Evolutionary conservation across 2,329 filamentous ascomycete species (phyloP), one percentile per base, ranked within the genome.

Genomic region (Beauveria medogensis): DNA sequence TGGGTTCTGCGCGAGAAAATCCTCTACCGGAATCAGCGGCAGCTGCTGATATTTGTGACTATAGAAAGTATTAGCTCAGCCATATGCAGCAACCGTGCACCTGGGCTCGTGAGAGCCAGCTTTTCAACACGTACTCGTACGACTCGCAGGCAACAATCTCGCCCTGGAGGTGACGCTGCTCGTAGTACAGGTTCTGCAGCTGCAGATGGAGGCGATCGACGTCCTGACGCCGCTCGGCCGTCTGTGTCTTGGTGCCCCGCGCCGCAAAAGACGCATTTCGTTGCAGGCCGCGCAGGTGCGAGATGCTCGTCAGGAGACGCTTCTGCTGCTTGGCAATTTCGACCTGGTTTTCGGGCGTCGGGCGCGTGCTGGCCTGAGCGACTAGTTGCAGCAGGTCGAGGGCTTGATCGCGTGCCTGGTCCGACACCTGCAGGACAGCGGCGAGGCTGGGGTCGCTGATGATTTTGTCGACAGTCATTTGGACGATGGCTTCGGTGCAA

Each of bases 171-270:
- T 97, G 92, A 59, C 91, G 82, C 76, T 97, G 92, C 74, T 99
- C 93, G 71, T 99, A 99, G 73, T 94, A 95, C 8, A 99, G 78
- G 70, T 99, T 99, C 75, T 97, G 93, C 60, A 99, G 81, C 70
- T 96, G 90, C 43, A 99, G 81, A 71, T 97, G 92, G 63, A 99
- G 80, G 55, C 88, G 85, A 72, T 99, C 94, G 65, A 97, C 91
- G 74, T 96, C 91, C 68, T 93, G 90, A 54, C 92, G 86, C 54
- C 89, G 90, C 73, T 96, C 91, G 34, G 91, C 89, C 0, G 94
- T 97, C 67, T 85, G 80, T 58, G 89, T 81, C 73, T 97, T 97
- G 16, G 92, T 96, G 67, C 91, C 86, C 65, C 94, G 86, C 34
- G 92, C 90, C 34, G 85, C 82, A 67, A 96, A 82, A 65, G 92